Conservation (phyloP, 371 early-diverging fungal species). For the Fennellomyces sp. region DNA sequence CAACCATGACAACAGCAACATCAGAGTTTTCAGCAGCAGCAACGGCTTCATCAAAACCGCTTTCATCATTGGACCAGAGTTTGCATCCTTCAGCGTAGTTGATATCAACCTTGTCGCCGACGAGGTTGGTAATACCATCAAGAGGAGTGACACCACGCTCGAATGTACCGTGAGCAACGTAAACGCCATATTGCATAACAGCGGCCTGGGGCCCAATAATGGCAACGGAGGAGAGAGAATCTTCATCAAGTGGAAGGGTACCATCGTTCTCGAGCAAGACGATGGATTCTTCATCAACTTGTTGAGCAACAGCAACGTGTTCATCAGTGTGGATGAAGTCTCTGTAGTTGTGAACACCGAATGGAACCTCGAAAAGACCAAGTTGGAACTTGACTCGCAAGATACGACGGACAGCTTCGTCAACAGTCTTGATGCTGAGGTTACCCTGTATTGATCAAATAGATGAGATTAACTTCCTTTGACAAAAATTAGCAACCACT, state of each 20-base stretch:
- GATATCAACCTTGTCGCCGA: constrained; percentile 25
- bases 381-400: constrained; percentile 27
- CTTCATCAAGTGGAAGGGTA: constrained; percentile 28
- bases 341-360: constrained; percentile 21
- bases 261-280: constrained; percentile 47
- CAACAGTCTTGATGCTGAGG: constrained; percentile 28
- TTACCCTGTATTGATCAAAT: constrained; percentile 30
- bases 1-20: constrained; percentile 51
- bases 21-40: constrained; percentile 39
- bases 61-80: constrained; percentile 34
- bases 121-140: constrained; percentile 35
- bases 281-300: constrained; percentile 29
- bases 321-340: constrained; percentile 20
- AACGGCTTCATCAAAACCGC: constrained; percentile 25
- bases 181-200: constrained; percentile 26
- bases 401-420: constrained; percentile 25
- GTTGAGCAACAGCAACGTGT: constrained; percentile 11
- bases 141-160: constrained; percentile 32
- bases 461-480: neutral
- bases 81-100: constrained; percentile 26
- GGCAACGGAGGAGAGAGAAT: constrained; percentile 28
- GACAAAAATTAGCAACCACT: neutral
- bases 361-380: constrained; percentile 27
- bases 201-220: constrained; percentile 52
- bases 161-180: constrained; percentile 16